Base-by-base conservation (phyloP, 768 basidiomycete genomes). In the Lentinula detonsa region DNA sequence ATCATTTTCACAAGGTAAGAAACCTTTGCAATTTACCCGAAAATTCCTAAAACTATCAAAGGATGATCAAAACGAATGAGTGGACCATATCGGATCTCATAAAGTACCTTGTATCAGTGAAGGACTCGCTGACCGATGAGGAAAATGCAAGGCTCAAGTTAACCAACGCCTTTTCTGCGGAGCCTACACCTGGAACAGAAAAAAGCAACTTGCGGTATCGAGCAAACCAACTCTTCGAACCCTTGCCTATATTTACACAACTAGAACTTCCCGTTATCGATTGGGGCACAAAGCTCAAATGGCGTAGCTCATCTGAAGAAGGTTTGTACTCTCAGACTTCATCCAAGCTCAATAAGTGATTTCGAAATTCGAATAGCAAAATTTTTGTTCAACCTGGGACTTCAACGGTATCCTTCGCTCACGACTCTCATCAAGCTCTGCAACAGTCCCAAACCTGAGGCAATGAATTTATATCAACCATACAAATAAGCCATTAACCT, bases 21-120 rank as follows among this genome's bases (percentile, higher is more conserved):
- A 9, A 28, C n/a, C 16, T 5, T n/a, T 13, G 2, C 45, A 16
- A 43, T 28, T 37, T 2, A 34, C 49, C 46, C 31, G 49, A 40
- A 31, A 9, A 2, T 45, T 4, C 37, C 40, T 23, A 33, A 16
- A 35, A 35, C 37, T 54, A 4, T 63, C 15, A 43, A 43, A 93
- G 91, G 70, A 91, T 93, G 90, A 84, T 93, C 65, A 90, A 88
- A 71, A 91, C 90, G 50, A 93, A 93, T 33, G 88, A 91, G 64
- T 95, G 94, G 95, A 90, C 88, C 1, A 86, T 89, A 55, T 81
- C 85, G 10, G 91, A 97, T 63, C 79, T 99, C 15, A 82, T 88
- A 57, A 89, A 87, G 68, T 97, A 99, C 70, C 82, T 99, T 10
- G 89, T 92, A 40, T 87, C 88, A 2, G 90, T 97, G 8, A 84